These are phyloP conservation scores for Candida ulmi DNA, from an alignment of 805 yeast genomes.

Conservation along the genomic window DNA sequence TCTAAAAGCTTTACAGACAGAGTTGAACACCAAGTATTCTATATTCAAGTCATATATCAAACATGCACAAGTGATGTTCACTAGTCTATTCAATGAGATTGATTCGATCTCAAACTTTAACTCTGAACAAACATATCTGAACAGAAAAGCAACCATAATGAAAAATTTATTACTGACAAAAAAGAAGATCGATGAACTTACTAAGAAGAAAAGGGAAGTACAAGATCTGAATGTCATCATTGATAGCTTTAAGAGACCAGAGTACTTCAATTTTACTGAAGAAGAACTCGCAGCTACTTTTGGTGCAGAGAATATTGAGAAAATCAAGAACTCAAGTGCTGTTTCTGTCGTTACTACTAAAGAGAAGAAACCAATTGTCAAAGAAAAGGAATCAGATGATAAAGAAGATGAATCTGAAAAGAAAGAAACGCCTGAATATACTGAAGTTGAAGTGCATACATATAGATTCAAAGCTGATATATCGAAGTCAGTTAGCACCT, in stretches of 20 bases:
- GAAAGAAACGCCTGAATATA: neutral
- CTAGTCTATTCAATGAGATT: conserved; percentile 4
- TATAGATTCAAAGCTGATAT: conserved; percentile 2
- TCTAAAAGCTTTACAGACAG: conserved; percentile 4
- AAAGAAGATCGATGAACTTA: conserved; percentile 11
- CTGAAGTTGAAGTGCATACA: neutral
- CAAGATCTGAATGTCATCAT: conserved; percentile 12
- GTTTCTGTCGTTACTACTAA: neutral
- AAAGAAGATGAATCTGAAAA: neutral
- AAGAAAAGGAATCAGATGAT: neutral
- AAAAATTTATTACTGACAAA: conserved; percentile 8
- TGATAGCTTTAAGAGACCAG: conserved; percentile 1
- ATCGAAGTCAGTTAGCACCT: neutral
- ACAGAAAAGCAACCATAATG: conserved; percentile 7
- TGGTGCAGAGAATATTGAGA: conserved; percentile 7
- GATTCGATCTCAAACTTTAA: neutral
- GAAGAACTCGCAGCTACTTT: conserved; percentile 13
- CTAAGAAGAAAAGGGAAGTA: conserved; percentile 12
- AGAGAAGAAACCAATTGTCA: conserved; percentile 1
- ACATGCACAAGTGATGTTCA: conserved; percentile 9
- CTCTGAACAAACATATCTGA: conserved; percentile 5
- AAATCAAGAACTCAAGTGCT: conserved; percentile 1
- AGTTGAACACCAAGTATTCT: conserved; percentile 5
- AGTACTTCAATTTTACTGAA: conserved; percentile 3
- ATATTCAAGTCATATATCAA: conserved; percentile 7